Evolutionary conservation across 225 moss, liverwort and hornwort species (phyloP).

Genomic region (Anthoceros angustus): DNA sequence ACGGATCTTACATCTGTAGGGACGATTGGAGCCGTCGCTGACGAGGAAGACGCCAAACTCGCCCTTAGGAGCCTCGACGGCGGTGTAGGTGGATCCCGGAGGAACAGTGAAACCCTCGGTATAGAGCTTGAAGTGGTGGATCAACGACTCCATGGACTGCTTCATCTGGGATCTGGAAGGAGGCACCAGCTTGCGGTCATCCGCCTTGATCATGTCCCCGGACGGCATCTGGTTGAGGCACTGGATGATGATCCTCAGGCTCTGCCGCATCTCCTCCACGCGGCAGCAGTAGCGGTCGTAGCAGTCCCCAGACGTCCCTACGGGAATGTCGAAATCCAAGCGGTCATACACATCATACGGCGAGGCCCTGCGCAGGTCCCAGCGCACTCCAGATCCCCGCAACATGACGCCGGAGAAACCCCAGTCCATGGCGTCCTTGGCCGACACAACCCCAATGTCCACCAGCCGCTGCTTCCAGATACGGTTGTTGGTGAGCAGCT

Average conservation of each 20-base stretch:
- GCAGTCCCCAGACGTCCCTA: slow-evolving; percentile 30
- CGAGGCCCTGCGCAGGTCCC: slow-evolving; percentile 30
- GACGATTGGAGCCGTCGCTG: slow-evolving; percentile 27
- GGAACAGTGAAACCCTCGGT: slow-evolving; percentile 36
- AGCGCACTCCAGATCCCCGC: slow-evolving; percentile 28
- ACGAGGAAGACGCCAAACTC: slow-evolving; percentile 38
- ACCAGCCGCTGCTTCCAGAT: slow-evolving; percentile 42
- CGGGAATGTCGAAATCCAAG: slow-evolving; percentile 25
- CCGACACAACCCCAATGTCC: slow-evolving; percentile 31
- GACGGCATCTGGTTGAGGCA: slow-evolving; percentile 33
- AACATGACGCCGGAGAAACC: slow-evolving; percentile 34
- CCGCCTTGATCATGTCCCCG: slow-evolving; percentile 22
- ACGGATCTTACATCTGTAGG: slow-evolving; percentile 33
- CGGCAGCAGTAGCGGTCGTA: slow-evolving; percentile 35
- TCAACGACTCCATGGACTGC: slow-evolving; percentile 42
- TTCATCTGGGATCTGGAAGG: slow-evolving; percentile 40
- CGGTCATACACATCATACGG: slow-evolving; percentile 32
- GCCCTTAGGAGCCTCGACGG: slow-evolving; percentile 34
- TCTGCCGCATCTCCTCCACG: slow-evolving; percentile 36
- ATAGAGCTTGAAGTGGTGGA: slow-evolving; percentile 37
- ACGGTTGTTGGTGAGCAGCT: slow-evolving; percentile 38
- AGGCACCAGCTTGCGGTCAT: slow-evolving; percentile 22
- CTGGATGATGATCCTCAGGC: slow-evolving; percentile 24
- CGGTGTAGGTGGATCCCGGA: slow-evolving; percentile 23
- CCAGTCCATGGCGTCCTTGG: slow-evolving; percentile 35